Base-by-base conservation (phyloP, 768 basidiomycete species). In the Leccinum variicolor region DNA sequence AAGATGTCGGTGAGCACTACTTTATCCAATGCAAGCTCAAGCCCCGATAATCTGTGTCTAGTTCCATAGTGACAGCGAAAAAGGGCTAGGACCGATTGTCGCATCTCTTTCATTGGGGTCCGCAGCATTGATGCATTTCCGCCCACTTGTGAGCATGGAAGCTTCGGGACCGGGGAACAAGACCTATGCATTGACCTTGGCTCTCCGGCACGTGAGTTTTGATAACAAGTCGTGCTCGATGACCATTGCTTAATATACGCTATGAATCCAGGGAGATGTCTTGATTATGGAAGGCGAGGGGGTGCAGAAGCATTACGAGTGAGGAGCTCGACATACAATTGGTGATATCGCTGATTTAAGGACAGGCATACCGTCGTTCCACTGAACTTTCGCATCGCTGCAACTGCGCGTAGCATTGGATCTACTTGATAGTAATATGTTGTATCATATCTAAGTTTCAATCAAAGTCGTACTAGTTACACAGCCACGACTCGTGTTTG, bases 11-110 rank as follows among this genome's bases (percentile, higher is more conserved):
- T 90, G 67, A 65, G 81, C 71, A 15, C 14, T 33, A 29, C 31
- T 31, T 21, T 58, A 34, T 17, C n/a, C 17, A 1, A 25, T 29
- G 7, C 33, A 33, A 49, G 29, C n/a, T 23, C 6, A 53, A 41
- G 28, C 26, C 14, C 9, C 53, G 53, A 34, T 65, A 43, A 67
- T 25, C 8, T 59, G 33, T 59, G 51, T 23, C 31, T 56, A 90
- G 89, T 92, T 90, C 67, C 90, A 92, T 62, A 90, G 86, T 59
- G 90, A 93, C 63, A 81, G 80, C 54, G 90, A 93, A 73, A 73
- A 75, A 11, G 91, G 89, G 4, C 72, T 93, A 4, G 90, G 89
- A 3, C 85, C 86, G 4, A 62, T 81, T 4, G 84, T 93, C 3
- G 90, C 90, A 2, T 87, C 89, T 8, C 71, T 93, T 49, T 92